Evolutionary conservation across 2,329 filamentous ascomycete species (phyloP).

Genomic region (Coleophoma crateriformis): DNA sequence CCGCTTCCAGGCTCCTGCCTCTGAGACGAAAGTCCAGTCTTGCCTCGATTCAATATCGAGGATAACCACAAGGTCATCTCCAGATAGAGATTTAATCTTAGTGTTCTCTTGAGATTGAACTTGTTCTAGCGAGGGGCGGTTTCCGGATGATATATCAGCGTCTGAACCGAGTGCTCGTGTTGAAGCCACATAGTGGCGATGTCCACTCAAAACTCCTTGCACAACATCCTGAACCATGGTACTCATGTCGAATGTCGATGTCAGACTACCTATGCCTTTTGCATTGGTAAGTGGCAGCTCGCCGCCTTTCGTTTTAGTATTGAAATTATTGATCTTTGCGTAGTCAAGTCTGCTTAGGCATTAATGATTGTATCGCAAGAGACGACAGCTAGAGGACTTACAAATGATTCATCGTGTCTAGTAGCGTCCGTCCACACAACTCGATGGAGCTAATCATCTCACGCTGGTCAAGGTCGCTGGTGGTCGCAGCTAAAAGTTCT

Average conservation of each 20-base stretch:
- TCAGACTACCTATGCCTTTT: neutral
- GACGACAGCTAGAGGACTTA: slow-evolving; percentile 24
- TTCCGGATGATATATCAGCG: neutral
- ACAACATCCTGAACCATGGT: slow-evolving; percentile 18
- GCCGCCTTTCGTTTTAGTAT: neutral
- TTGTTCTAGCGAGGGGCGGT: neutral
- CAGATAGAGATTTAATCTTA: too few species aligned
- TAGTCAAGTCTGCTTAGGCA: slow-evolving; percentile 28
- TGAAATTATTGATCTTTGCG: slow-evolving; percentile 13
- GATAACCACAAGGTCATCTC: slow-evolving; percentile 46
- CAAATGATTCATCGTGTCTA: slow-evolving; percentile 46
- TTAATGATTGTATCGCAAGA: neutral
- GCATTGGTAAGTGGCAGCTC: neutral
- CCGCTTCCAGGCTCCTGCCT: slow-evolving; percentile 39
- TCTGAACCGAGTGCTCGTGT: neutral
- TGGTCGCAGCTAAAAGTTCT: slow-evolving; percentile 44
- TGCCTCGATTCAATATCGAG: slow-evolving; percentile 13
- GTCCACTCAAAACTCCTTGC: slow-evolving; percentile 16
- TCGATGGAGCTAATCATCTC: slow-evolving; percentile 42
- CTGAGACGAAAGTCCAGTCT: neutral
- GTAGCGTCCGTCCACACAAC: slow-evolving; percentile 41
- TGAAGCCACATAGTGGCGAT: slow-evolving; percentile 9
- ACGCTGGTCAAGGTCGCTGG: slow-evolving; percentile 35
- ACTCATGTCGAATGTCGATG: slow-evolving; percentile 10
- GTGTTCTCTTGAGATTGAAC: slow-evolving; percentile 4